Evolutionary conservation across 192 early-diverging fungal species (phyloP).

Genomic region (Blastocladiella britannica): DNA sequence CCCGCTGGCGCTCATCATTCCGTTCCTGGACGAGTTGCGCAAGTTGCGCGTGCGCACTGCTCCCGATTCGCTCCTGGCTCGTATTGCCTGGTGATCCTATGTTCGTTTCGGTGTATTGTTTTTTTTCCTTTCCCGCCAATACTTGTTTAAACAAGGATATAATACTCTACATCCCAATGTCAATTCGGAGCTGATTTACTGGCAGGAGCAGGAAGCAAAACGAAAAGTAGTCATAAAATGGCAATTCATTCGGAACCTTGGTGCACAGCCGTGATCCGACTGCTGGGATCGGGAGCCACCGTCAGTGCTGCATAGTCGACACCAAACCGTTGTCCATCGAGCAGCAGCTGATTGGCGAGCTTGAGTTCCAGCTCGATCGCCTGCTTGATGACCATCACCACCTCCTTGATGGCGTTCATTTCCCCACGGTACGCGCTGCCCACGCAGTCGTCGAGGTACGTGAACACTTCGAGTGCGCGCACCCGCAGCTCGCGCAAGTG

Average conservation of each 20-base stretch:
- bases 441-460: slow-evolving; percentile 33
- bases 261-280: too few species aligned
- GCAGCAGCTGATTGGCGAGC: slow-evolving; percentile 25
- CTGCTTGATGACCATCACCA: slow-evolving; percentile 30
- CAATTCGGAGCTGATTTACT: too few species aligned
- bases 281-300: slow-evolving; percentile 27
- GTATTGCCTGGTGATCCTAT: slow-evolving; percentile 42
- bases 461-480: slow-evolving; percentile 26
- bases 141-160: too few species aligned
- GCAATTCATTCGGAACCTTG: too few species aligned
- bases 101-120: too few species aligned
- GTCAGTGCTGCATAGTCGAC: slow-evolving; percentile 25
- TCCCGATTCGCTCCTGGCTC: slow-evolving; percentile 25
- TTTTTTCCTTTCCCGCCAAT: too few species aligned
- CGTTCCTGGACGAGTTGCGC: slow-evolving; percentile 39
- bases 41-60: slow-evolving; percentile 26
- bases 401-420: slow-evolving; percentile 33
- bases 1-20: slow-evolving; percentile 26
- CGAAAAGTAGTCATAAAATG: background rate
- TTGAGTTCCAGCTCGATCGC: slow-evolving; percentile 29
- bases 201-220: background rate
- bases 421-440: slow-evolving; percentile 21
- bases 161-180: too few species aligned
- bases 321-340: slow-evolving; percentile 30
- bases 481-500: background rate